phyloP scores from a whole-genome alignment of 371 early-diverging fungal genomes.

The Lichtheimia ornata region DNA sequence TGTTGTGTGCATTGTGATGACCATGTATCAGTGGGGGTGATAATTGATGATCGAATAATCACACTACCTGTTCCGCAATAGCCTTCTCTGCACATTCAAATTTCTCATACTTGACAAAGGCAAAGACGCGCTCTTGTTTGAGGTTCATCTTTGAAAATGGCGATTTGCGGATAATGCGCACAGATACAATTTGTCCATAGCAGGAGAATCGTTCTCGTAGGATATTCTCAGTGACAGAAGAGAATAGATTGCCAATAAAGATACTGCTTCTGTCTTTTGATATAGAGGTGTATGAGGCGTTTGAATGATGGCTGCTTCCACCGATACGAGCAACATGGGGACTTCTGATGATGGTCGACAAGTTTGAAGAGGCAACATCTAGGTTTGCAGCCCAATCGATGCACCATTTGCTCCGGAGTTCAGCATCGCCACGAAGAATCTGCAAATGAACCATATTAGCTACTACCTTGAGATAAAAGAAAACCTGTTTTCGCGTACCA shows the following conservation, averaged over 20 bases:
- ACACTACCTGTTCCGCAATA: constrained; percentile 58
- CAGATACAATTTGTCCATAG: constrained; percentile 60
- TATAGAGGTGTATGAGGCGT: background rate
- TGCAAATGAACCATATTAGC: background rate
- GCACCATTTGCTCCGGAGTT: constrained; percentile 39
- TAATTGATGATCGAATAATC: background rate
- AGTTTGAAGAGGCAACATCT: constrained; percentile 19
- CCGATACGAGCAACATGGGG: no score
- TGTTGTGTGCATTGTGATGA: background rate
- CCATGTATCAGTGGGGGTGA: background rate
- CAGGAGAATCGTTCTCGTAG: constrained; percentile 53
- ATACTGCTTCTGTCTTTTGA: constrained; percentile 52
- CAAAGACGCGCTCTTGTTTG: constrained; percentile 48
- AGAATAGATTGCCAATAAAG: constrained; percentile 74
- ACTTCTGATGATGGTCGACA: no score
- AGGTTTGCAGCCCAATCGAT: constrained; percentile 75
- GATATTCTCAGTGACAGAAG: constrained; percentile 41
- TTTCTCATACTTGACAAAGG: constrained; percentile 67
- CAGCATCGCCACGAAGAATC: background rate
- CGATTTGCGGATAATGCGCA: constrained; percentile 52
- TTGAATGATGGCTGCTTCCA: background rate
- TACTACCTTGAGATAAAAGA: background rate
- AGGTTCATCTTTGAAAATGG: background rate
- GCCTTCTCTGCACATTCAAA: constrained; percentile 54
- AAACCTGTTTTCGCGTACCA: constrained; percentile 38